Evolutionary conservation across 1,139 yeast species (phyloP).

Genomic region (Yamadazyma epiphylla): DNA sequence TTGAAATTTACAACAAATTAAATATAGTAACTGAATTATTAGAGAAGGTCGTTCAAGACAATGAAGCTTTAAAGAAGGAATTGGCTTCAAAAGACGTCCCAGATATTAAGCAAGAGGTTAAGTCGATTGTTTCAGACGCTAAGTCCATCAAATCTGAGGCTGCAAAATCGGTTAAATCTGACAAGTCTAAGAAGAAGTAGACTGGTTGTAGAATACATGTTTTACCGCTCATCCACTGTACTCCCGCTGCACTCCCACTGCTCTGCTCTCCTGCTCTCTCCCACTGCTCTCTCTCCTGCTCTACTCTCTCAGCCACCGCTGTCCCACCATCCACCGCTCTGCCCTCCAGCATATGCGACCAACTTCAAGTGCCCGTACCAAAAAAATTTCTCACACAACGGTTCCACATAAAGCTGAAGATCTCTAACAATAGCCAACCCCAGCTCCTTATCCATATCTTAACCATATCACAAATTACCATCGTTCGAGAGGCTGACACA

Average conservation of each 20-base stretch:
- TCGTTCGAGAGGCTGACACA: too few relatives aligned
- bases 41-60: constrained; percentile 40
- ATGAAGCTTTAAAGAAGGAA: constrained; percentile 26
- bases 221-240: too few relatives aligned
- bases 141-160: background rate
- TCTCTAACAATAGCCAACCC: too few relatives aligned
- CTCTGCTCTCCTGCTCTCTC: too few relatives aligned
- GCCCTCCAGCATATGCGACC: too few relatives aligned
- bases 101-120: constrained; percentile 1
- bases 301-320: too few relatives aligned
- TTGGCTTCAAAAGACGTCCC: constrained; percentile 6
- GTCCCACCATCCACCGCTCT: too few relatives aligned
- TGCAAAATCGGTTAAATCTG: background rate
- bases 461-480: too few relatives aligned
- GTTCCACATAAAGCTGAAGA: background rate
- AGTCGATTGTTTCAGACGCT: constrained; percentile 1
- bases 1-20: constrained; percentile 48
- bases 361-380: background rate
- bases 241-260: too few relatives aligned
- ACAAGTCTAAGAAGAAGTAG: constrained; percentile 9
- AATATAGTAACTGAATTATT: constrained; percentile 43
- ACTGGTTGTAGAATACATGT: background rate
- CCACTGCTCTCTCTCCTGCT: too few relatives aligned
- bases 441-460: too few relatives aligned
- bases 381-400: background rate